Evolutionary conservation across 2,329 filamentous ascomycete species (phyloP).

Genomic region (Botrytis aclada): DNA sequence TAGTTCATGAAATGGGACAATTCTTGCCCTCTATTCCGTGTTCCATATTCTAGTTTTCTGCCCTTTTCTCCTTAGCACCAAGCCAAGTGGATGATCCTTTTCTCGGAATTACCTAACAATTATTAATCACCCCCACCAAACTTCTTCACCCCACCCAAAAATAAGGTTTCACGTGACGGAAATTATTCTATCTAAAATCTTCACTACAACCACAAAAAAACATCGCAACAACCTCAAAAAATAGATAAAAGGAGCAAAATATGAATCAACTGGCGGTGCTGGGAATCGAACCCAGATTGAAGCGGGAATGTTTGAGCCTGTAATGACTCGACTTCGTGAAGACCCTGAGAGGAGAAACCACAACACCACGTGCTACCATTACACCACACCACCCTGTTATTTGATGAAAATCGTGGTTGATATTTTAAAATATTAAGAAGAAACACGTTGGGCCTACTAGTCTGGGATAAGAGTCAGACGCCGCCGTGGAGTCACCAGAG

Average conservation of each 20-base stretch:
- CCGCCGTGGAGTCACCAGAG: neutral
- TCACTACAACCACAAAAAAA: neutral
- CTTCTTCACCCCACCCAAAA: neutral
- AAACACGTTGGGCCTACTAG: fast-evolving
- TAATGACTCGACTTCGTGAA: neutral
- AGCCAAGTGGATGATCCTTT: neutral
- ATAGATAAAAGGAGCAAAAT: neutral
- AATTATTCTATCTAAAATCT: neutral
- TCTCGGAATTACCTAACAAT: neutral
- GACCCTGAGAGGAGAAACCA: constrained; percentile 12
- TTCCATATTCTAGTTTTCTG: neutral
- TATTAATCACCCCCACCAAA: neutral
- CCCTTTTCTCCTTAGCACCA: neutral
- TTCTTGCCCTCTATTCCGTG: neutral
- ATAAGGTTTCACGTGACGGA: neutral
- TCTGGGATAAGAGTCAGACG: neutral
- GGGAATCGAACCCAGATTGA: constrained; percentile 17
- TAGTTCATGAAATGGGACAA: neutral
- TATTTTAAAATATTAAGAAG: fast-evolving
- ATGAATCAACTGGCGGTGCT: neutral
- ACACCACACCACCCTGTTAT: constrained; percentile 10
- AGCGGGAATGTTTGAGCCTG: neutral
- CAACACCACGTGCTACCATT: constrained; percentile 17
- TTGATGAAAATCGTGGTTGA: fast-evolving
- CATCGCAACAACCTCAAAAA: neutral